Evolutionary conservation across 495 filamentous ascomycete species (phyloP), one percentile per base, ranked within the genome.

Genomic region (Hyaloscypha bicolor): DNA sequence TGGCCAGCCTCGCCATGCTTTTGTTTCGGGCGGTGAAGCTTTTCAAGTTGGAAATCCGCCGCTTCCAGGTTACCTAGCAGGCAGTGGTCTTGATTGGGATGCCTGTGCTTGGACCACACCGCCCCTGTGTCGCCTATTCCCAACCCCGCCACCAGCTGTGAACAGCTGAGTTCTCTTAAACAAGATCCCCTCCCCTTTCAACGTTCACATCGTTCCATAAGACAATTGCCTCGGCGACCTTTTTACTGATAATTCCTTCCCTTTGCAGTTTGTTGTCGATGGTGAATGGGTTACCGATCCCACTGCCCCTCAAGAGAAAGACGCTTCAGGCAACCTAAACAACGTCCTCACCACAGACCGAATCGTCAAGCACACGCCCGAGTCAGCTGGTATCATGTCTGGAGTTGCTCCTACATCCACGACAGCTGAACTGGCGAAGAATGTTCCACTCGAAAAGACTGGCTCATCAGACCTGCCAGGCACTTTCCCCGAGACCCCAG

Each of bases 181-280:
- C 39, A 55, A 6, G 22, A 37, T 3, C 45, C 58, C 51, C 6
- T 9, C 30, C 21, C 51, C 60, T 22, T 51, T 21, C 62, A 31
- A 57, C 33, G 59, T n/a, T 31, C 45, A 4, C 22, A 39, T 42
- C 63, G 52, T 48, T 31, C 22, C 25, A 56, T 35, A 32, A 4
- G 8, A 37, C 45, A 25, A 25, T 25, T 25, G 32, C 6, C 2
- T 4, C 12, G 21, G 35, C 33, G 39, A 52, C 32, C 2, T 48
- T 12, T 48, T 29, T 37, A 11, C 29, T 19, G 21, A 68, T 70
- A 63, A 65, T 39, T 65, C 29, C 4, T 45, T 63, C 6, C 21
- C 19, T 16, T 63, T 55, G 61, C 75, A 97, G 92, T 98, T 96
- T 79, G 91, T 98, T 70, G 94, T 96, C 55, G 93, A 99, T 85